Evolutionary conservation across 257 asterid genomes (phyloP), one percentile per base, ranked within the genome.

Genomic region (Primulina huaijiensis): DNA sequence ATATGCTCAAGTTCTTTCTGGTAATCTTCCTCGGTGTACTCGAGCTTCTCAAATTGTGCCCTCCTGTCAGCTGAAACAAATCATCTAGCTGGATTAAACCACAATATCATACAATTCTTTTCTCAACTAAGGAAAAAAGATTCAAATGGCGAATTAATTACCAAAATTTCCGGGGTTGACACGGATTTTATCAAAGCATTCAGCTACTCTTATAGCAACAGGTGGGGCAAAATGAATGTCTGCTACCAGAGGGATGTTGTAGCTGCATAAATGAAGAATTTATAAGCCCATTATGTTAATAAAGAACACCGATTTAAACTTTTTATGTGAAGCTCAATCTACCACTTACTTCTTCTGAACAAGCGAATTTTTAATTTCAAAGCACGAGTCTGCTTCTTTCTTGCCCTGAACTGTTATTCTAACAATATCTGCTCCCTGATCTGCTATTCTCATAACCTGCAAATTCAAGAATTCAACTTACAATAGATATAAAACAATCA

Each of bases 371-470:
- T 94, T 89, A 27, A 94, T 94, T 68, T 91, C 99, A 34, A 75
- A 94, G 64, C 99, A 94, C 19, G 99, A 87, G 75, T 94, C 99
- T n/a, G 99, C 99, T 78, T 94, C 99, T 86, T 78, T 94, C 89
- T 77, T 94, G 81, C 99, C 99, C 80, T 94, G 99, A 23, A 94
- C 99, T 4, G 97, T 91, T 74, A 94, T 94, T 70, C 99, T 86
- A 59, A 94, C 99, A 74, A 94, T 80, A 78, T 94, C 97, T 6
- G 99, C 99, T 82, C 99, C 99, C 68, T 80, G 78, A 72, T 94
- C 99, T 67, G 99, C 93, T 40, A 94, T 91, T 77, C 90, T 86
- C 99, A 94, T 94, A 60, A 94, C 99, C 99, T 94, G 78, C 62
- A 84, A 43, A 71, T 46, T 65, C 16, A 74, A 73, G 57, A 71